Conservation (phyloP, 345 rosid species). For the Lepidium aucheri region DNA sequence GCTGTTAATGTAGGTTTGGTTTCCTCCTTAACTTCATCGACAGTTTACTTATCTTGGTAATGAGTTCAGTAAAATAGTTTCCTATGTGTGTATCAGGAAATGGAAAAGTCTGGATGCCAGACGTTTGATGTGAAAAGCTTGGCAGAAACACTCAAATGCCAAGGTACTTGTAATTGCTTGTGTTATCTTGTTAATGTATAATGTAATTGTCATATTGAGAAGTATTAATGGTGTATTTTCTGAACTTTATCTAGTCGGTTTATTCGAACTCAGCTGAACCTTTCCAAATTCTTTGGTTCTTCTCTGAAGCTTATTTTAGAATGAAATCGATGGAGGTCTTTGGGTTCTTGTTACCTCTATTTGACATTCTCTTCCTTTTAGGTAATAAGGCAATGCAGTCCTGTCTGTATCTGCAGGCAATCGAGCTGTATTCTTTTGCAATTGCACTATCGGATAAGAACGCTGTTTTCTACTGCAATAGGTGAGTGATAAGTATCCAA, state of each 20-base stretch:
- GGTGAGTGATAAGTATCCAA: slow-evolving; percentile 33
- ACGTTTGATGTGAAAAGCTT: slow-evolving; percentile 38
- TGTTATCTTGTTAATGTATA: not conserved
- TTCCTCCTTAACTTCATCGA: not conserved
- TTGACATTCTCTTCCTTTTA: slow-evolving; percentile 19
- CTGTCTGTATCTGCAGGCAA: slow-evolving; percentile 55
- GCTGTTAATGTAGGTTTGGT: slow-evolving; percentile 47
- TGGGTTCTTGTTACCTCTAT: not conserved
- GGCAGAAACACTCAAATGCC: slow-evolving; percentile 66
- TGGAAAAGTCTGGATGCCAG: slow-evolving; percentile 61
- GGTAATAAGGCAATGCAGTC: slow-evolving; percentile 87
- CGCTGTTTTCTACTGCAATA: slow-evolving; percentile 86
- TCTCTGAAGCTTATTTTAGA: not conserved
- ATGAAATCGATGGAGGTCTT: not conserved
- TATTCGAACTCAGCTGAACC: not conserved
- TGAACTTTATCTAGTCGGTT: not conserved
- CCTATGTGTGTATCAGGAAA: slow-evolving; percentile 46
- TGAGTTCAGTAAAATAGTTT: not conserved
- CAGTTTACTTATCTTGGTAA: not conserved
- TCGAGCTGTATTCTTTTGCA: slow-evolving; percentile 70
- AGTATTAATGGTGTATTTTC: not conserved
- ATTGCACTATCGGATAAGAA: slow-evolving; percentile 53
- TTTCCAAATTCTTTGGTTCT: not conserved
- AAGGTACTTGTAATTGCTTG: slow-evolving; percentile 41
- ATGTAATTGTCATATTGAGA: not conserved